Evolutionary conservation across 768 basidiomycete species (phyloP).

Genomic region (Candolleomyces efflorescens): DNA sequence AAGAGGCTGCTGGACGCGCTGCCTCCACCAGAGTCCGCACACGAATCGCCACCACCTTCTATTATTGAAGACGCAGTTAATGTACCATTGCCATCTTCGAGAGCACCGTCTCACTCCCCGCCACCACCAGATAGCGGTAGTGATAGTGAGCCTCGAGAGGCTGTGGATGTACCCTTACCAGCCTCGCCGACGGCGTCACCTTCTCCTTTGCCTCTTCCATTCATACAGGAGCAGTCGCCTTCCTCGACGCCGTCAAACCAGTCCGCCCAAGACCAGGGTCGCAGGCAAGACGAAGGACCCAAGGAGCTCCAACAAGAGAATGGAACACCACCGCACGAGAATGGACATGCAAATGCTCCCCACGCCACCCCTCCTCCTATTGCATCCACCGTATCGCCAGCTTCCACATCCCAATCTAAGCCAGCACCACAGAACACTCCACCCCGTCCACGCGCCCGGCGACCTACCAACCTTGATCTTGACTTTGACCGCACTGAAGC

Average conservation of each 20-base stretch:
- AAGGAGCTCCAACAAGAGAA: too few species aligned
- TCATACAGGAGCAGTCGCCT: background rate
- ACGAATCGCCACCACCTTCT: background rate
- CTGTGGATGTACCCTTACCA: background rate
- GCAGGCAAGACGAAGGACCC: too few species aligned
- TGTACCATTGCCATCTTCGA: background rate
- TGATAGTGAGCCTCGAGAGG: too few species aligned
- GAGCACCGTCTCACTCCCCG: background rate
- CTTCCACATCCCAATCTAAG: too few species aligned
- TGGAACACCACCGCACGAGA: too few species aligned
- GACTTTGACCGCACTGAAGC: conserved; percentile 7
- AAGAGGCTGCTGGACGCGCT: conserved; percentile 45
- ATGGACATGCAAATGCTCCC: too few species aligned
- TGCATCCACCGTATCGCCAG: too few species aligned
- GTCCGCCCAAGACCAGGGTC: background rate
- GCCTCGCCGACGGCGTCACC: background rate
- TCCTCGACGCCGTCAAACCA: background rate
- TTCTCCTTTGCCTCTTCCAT: background rate
- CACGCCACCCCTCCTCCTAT: too few species aligned
- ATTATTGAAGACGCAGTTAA: background rate
- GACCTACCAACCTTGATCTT: background rate
- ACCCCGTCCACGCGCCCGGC: background rate
- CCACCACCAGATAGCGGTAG: too few species aligned
- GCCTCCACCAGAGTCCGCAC: conserved; percentile 15
- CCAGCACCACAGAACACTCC: too few species aligned